Conservation (phyloP, 805 yeast species). For the Wickerhamomyces hampshirensis region DNA sequence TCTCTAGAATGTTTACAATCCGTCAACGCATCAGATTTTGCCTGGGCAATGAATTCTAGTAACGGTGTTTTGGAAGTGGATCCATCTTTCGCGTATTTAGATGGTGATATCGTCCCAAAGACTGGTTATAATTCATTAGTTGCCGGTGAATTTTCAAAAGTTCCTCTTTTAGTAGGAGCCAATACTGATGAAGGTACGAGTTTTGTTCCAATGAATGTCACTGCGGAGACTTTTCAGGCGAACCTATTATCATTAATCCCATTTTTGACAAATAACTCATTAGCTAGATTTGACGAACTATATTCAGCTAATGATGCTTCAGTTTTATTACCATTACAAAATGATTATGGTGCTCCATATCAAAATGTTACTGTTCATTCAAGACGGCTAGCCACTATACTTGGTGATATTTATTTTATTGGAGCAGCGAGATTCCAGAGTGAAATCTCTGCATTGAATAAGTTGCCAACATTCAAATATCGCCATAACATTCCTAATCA, state of each 20-base stretch:
- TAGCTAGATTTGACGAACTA: constrained; percentile 2
- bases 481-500: constrained; percentile 7
- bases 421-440: constrained; percentile 12
- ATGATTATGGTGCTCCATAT: constrained; percentile 7
- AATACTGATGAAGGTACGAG: constrained; percentile 20
- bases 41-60: constrained; percentile 8
- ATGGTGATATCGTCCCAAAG: constrained; percentile 15
- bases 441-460: constrained; percentile 3
- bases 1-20: constrained; percentile 12
- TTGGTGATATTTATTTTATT: constrained; percentile 11
- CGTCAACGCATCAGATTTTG: constrained; percentile 7
- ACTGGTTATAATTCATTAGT: constrained; percentile 8
- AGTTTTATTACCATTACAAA: constrained; percentile 10
- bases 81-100: constrained; percentile 10
- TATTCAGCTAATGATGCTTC: constrained; percentile 4
- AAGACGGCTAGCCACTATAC: constrained; percentile 4
- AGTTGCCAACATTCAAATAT: constrained; percentile 7
- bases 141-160: constrained; percentile 15
- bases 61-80: constrained; percentile 7
- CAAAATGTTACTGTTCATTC: constrained; percentile 2
- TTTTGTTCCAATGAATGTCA: constrained; percentile 4
- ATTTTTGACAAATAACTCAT: constrained; percentile 8
- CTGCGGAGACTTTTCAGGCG: not conserved
- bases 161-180: constrained; percentile 20
- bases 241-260: not conserved